Conservation (phyloP, 805 yeast genomes). For the Candida orba region DNA sequence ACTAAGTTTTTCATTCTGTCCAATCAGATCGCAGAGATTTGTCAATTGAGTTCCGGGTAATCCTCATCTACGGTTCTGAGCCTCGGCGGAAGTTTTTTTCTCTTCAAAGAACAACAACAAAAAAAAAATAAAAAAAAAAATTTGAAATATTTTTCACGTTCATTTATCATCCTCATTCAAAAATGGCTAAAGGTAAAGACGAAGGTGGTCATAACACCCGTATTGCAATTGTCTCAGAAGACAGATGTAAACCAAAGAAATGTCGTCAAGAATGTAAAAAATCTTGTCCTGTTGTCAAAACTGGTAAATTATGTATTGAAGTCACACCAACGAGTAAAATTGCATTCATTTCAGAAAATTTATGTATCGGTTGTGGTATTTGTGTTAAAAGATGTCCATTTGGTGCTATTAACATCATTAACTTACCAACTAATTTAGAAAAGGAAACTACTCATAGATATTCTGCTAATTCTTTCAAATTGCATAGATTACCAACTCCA, state of each 20-base stretch:
- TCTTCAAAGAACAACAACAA: not conserved
- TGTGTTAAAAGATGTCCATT: slow-evolving; percentile 98
- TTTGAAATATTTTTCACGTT: not conserved
- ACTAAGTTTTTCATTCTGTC: not conserved
- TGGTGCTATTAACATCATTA: slow-evolving; percentile 93
- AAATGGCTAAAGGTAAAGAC: slow-evolving; percentile 3
- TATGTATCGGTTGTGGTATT: slow-evolving; percentile 99
- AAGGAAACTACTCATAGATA: slow-evolving; percentile 92
- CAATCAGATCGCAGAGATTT: slow-evolving; percentile 1
- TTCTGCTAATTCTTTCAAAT: slow-evolving; percentile 94
- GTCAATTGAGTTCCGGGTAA: not conserved
- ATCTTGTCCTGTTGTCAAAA: slow-evolving; percentile 95
- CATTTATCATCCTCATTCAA: not conserved
- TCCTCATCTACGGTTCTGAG: not conserved
- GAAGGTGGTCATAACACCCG: slow-evolving; percentile 38
- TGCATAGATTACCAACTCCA: slow-evolving; percentile 96
- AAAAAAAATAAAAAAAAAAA: not conserved
- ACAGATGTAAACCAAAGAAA: slow-evolving; percentile 96
- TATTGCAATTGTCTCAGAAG: slow-evolving; percentile 92
- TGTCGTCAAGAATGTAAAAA: slow-evolving; percentile 98
- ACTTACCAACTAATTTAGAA: slow-evolving; percentile 92
- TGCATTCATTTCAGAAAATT: slow-evolving; percentile 87
- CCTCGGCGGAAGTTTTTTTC: not conserved
- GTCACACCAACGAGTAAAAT: slow-evolving; percentile 86
- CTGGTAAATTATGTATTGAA: slow-evolving; percentile 96